These are phyloP conservation scores for Botryosphaeria agaves DNA, from an alignment of 2,329 filamentous ascomycete species.

Conservation along the genomic window DNA sequence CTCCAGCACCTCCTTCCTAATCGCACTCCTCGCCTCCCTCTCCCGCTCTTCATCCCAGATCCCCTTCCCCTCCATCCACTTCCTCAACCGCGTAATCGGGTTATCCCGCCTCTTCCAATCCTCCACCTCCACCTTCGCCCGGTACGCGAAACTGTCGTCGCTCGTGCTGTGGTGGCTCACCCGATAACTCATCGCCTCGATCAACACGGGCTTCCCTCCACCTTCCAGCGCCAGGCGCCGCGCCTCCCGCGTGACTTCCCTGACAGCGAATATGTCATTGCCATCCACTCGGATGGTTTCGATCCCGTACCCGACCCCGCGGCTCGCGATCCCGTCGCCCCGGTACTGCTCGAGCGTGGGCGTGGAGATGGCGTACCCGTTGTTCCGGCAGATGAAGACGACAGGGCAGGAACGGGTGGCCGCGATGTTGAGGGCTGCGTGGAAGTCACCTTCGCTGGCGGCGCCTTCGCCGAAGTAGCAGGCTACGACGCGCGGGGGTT, in stretches of 20 bases:
- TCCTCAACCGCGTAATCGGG: conserved; percentile 66
- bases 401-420: conserved; percentile 77
- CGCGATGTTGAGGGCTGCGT: conserved; percentile 79
- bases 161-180: conserved; percentile 94
- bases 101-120: conserved; percentile 89
- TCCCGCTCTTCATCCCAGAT: conserved; percentile 79
- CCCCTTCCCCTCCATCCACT: conserved; percentile 73
- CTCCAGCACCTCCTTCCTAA: conserved; percentile 59
- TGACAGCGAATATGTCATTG: conserved; percentile 84
- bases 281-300: conserved; percentile 84
- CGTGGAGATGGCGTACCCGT: conserved; percentile 81
- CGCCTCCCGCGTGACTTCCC: conserved; percentile 62
- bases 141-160: conserved; percentile 93
- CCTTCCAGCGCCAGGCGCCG: conserved; percentile 61
- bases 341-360: conserved; percentile 83
- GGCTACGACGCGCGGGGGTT: conserved; percentile 50
- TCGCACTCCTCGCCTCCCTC: conserved; percentile 46
- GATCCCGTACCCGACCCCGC: conserved; percentile 83
- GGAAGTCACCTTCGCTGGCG: conserved; percentile 81
- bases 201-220: conserved; percentile 66
- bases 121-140: conserved; percentile 80
- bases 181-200: conserved; percentile 97
- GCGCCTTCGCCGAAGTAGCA: conserved; percentile 88
- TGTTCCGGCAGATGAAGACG: conserved; percentile 83
- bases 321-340: conserved; percentile 75